Percentiles rank a stretch among this genome's conserved stretches.
phyloP scores from a whole-genome alignment of 192 early-diverging fungal genomes.

The Coemansia pectinata region DNA sequence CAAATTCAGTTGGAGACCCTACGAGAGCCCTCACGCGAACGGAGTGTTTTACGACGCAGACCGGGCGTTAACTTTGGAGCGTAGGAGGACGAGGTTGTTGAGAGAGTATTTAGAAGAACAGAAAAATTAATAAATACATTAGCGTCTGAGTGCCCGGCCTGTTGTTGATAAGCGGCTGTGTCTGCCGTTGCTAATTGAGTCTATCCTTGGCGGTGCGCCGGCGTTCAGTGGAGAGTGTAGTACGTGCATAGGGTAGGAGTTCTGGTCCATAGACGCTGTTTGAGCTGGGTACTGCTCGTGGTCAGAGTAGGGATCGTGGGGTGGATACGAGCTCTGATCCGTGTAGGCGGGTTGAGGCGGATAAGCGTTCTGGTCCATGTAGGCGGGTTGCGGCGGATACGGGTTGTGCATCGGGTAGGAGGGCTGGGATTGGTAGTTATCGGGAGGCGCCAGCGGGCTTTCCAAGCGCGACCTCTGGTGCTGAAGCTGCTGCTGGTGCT shows the following conservation, averaged over 20 bases:
- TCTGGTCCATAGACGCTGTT: background rate
- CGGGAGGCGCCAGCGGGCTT: slow-evolving; percentile 3
- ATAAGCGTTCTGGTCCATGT: background rate
- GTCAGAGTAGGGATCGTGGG: background rate
- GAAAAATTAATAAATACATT: slow-evolving; percentile 8
- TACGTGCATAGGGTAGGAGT: background rate
- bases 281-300: background rate
- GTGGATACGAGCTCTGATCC: background rate
- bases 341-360: background rate
- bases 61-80: slow-evolving; percentile 15
- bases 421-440: background rate
- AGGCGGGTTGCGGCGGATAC: background rate
- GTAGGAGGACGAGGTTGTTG: slow-evolving; percentile 18
- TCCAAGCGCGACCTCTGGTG: background rate
- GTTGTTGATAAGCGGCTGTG: background rate
- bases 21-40: slow-evolving; percentile 31
- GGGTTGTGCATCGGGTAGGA: background rate
- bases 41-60: slow-evolving; percentile 28
- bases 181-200: background rate
- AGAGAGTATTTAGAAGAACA: background rate
- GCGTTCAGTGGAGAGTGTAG: background rate
- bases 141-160: background rate
- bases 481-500: background rate
- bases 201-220: background rate
- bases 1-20: slow-evolving; percentile 43